Conservation (phyloP, 1,284 basidiomycete species). For the Exobasidium cylindrosporum region DNA sequence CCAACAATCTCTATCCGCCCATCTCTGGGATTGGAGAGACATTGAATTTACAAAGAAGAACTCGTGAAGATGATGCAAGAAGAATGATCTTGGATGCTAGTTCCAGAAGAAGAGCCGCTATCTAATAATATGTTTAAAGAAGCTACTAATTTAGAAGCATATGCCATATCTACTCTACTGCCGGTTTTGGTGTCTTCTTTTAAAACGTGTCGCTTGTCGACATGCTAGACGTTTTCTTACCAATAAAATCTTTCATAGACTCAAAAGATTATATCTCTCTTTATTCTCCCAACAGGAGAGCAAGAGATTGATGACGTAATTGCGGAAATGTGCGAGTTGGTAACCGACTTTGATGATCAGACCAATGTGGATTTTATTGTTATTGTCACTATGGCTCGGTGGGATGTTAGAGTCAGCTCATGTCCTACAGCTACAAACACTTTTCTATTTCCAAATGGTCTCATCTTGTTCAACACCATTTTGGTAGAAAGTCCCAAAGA, state of each 20-base stretch:
- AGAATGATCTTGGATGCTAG: too few species aligned
- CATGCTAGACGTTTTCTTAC: not conserved
- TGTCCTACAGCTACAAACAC: too few species aligned
- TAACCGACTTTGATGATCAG: not conserved
- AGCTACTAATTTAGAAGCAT: not conserved
- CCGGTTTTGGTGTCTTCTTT: not conserved
- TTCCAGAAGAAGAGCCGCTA: too few species aligned
- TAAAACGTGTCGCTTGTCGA: not conserved
- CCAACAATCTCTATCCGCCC: not conserved
- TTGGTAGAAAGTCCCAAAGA: not conserved
- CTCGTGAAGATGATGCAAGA: too few species aligned
- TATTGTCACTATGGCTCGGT: too few species aligned
- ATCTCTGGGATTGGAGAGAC: not conserved
- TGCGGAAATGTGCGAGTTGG: too few species aligned
- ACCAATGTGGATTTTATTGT: too few species aligned
- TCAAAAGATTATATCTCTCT: not conserved
- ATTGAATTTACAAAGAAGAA: not conserved
- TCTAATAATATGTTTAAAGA: not conserved
- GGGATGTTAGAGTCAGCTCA: too few species aligned
- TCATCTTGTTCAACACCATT: not conserved
- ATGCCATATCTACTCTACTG: not conserved
- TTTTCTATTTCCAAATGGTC: too few species aligned
- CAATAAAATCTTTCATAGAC: not conserved
- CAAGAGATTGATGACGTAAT: not conserved
- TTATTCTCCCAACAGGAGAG: not conserved